phyloP scores from a whole-genome alignment of 2,329 filamentous ascomycete species.

The Huntiella abstrusa region DNA sequence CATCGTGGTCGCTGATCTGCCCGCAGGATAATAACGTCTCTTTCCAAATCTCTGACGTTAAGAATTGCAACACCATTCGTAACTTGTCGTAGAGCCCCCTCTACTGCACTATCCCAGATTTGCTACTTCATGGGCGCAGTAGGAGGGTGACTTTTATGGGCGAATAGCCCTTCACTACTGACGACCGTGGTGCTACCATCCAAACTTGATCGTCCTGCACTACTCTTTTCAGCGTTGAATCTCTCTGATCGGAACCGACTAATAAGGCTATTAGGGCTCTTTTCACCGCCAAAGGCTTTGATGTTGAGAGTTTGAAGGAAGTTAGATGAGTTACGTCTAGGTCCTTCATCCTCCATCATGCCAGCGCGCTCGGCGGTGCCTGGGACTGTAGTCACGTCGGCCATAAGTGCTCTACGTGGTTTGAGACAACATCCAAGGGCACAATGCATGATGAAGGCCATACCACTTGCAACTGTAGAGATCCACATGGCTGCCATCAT shows the following conservation, averaged over 20 bases:
- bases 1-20: not conserved
- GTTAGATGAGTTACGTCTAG: slow-evolving; percentile 3
- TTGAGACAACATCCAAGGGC: slow-evolving; percentile 52
- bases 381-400: not conserved
- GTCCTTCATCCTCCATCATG: slow-evolving; percentile 9
- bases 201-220: not conserved
- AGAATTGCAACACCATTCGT: slow-evolving; percentile 5
- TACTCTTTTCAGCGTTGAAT: not conserved
- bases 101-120: slow-evolving; percentile 8
- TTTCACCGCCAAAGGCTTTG: not conserved
- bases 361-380: not conserved
- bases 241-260: slow-evolving; percentile 2
- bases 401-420: slow-evolving; percentile 6
- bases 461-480: slow-evolving; percentile 43
- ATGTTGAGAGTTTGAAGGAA: slow-evolving; percentile 1
- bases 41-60: slow-evolving; percentile 3
- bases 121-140: slow-evolving; percentile 8
- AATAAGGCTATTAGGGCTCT: slow-evolving; percentile 1
- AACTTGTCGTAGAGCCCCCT: slow-evolving; percentile 2
- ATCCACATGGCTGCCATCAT: slow-evolving; percentile 91
- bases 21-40: slow-evolving; percentile 8
- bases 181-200: not conserved
- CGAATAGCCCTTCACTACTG: not conserved
- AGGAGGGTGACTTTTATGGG: not conserved
- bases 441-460: slow-evolving; percentile 56